Base-by-base conservation (phyloP, 129 eudicot genomes). In the Saposhnikovia divaricata region DNA sequence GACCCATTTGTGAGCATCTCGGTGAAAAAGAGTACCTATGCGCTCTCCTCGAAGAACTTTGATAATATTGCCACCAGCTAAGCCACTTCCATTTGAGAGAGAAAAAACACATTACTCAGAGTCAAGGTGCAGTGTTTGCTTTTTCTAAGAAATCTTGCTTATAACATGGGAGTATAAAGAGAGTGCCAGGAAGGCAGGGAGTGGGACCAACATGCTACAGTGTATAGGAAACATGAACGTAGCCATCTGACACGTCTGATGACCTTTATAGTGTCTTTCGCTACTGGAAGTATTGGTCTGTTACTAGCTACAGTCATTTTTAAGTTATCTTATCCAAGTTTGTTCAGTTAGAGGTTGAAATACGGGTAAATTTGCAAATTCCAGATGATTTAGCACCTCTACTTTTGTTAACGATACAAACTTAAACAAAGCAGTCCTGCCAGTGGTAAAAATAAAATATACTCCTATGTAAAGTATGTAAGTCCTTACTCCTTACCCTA, bases 11-110 rank as follows among this genome's bases (percentile, higher is more conserved):
- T 84, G 87, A 77, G 98, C 92, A 87, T 93, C 96, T 83, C 88
- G 86, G 75, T 93, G 98, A 39, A 93, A 93, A 45, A 93, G 88
- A 18, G 98, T 93, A 46, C 98, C 98, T 55, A 91, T 72, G 47
- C 77, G 85, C 77, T 91, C 80, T 37, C 96, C 98, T 69, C 82
- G 75, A 76, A 93, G 86, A 61, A 86, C 94, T 85, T 85, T 89
- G 13, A 91, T 70, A 48, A 93, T 89, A 85, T 88, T 93, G 72
- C 81, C 91, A 71, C 76, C 79, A 10, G 88, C 94, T 79, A 89
- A 91, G 78, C 98, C 98, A 85, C 98, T 93, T 59, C 81, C 78
- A 46, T 43, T 43, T 43, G 53, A 42, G 34, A 46, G 34, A 43
- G 8, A 8, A 1, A n/a, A 46, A 40, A 74, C 13, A 42, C 31